phyloP scores from a whole-genome alignment of 306 rosid genomes.

The Dryas octopetala region DNA sequence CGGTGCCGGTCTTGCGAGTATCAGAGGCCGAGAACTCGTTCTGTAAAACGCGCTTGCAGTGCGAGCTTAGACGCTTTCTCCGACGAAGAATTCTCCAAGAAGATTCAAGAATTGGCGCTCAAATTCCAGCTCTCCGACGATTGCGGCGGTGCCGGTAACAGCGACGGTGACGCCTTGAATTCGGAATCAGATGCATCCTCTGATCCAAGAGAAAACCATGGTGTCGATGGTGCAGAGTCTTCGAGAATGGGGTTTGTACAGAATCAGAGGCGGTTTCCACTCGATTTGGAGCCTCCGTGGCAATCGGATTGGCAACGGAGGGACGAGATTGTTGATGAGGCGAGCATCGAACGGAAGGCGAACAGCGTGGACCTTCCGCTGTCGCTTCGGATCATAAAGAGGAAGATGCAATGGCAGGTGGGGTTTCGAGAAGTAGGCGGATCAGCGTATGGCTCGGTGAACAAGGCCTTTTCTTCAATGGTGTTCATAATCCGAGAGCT shows the following conservation, averaged over 20 bases:
- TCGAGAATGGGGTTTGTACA: constrained; percentile 10
- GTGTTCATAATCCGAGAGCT: constrained; percentile 89
- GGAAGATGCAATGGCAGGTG: constrained; percentile 71
- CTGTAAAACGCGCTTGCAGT: constrained; percentile 49
- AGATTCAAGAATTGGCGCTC: constrained; percentile 65
- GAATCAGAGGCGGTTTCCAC: background rate
- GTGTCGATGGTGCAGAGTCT: background rate
- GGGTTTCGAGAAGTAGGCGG: constrained; percentile 65
- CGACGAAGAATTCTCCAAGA: constrained; percentile 77
- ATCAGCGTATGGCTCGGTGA: constrained; percentile 69
- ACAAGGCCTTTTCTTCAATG: constrained; percentile 84
- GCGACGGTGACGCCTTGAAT: background rate
- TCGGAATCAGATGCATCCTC: constrained; percentile 27
- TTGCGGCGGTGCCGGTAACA: background rate
- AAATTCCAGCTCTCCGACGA: constrained; percentile 51
- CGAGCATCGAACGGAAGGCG: constrained; percentile 71
- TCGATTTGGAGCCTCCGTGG: constrained; percentile 53
- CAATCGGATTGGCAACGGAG: constrained; percentile 42
- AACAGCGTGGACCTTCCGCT: constrained; percentile 85
- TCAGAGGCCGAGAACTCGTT: constrained; percentile 19
- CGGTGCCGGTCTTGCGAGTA: constrained; percentile 45
- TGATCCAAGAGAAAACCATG: background rate
- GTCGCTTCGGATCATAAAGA: constrained; percentile 75
- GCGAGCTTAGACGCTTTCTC: constrained; percentile 64
- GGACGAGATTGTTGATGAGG: constrained; percentile 49